Evolutionary conservation across 2,329 filamentous ascomycete species (phyloP), one percentile per base, ranked within the genome.

Genomic region (Acarospora socialis): DNA sequence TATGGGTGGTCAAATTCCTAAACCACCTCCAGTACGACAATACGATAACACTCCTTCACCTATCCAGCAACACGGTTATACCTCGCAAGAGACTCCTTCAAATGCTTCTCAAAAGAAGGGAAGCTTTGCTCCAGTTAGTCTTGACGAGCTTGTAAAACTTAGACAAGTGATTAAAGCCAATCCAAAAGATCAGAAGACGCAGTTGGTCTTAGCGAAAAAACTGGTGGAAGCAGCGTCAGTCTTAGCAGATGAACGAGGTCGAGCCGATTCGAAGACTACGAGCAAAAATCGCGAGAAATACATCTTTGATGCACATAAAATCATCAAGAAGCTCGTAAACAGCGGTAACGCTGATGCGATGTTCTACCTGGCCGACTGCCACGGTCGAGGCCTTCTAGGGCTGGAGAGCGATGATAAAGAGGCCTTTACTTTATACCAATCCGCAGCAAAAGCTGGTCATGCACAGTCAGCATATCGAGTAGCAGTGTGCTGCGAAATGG

Each of bases 401-500:
- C 60, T 81, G 8, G 77, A 87, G 45, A 66, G 74, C 0, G 87
- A 95, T 46, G 73, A 80, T 32, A 93, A 92, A 49, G 86, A 95
- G 58, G 90, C 90, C 0, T 98, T 94, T 53, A 77, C 73, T 2
- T 63, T 95, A 7, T 98, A 98, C 47, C 86, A 94, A 55, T 84
- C 83, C 7, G 84, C 87, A 2, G 90, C 90, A 1, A 98, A 95
- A 59, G 60, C 77, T 8, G 82, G 82, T 1, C 84, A 98, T 52
- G 69, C 81, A 2, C 77, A 80, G 33, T 81, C 83, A 17, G 90
- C 90, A 0, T 98, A 95, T 54, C 73, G 90, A 33, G 92, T 90
- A 16, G 90, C 90, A 1, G 87, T 98, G 0, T 98, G 90, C 60
- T 95, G 90, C 50, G 90, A 98, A 53, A 83, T 98, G 46, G 90